Percentiles rank a stretch among this genome's conserved stretches.
Conservation (phyloP, 768 basidiomycete genomes). For the Coprinellus micaceus region DNA sequence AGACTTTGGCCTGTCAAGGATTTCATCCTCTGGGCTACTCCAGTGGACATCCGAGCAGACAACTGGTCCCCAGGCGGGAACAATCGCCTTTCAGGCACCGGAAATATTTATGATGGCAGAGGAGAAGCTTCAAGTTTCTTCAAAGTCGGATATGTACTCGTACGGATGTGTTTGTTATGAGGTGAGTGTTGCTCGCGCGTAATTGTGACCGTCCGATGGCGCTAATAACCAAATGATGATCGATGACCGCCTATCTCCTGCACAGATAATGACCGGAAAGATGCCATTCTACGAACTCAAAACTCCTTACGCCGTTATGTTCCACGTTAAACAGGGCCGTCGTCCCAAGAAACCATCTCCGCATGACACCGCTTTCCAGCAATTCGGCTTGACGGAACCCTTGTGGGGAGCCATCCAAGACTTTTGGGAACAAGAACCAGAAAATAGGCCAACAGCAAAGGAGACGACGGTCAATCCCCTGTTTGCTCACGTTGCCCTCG, state of each 20-base stretch:
- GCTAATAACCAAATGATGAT: no score
- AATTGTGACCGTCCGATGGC: no score
- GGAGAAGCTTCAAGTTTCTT: neutral
- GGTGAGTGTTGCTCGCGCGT: no score
- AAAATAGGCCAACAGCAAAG: no score
- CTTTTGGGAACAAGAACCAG: no score
- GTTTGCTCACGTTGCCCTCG: no score
- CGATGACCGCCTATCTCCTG: no score
- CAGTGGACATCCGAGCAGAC: neutral
- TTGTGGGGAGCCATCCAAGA: constrained; percentile 2
- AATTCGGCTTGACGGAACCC: neutral
- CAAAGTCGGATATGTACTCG: neutral
- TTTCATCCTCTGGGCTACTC: neutral
- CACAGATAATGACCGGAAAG: neutral
- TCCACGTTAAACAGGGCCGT: neutral
- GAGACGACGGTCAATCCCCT: no score
- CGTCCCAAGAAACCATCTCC: neutral
- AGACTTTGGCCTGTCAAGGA: constrained; percentile 6
- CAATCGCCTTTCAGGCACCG: constrained; percentile 4
- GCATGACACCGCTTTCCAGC: neutral
- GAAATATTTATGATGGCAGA: neutral
- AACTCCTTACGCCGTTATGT: neutral
- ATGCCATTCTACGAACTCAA: neutral
- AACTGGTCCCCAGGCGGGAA: neutral
- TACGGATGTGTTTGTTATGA: neutral